phyloP scores from a whole-genome alignment of 495 filamentous ascomycete species.

The Penicillium pancosmium region DNA sequence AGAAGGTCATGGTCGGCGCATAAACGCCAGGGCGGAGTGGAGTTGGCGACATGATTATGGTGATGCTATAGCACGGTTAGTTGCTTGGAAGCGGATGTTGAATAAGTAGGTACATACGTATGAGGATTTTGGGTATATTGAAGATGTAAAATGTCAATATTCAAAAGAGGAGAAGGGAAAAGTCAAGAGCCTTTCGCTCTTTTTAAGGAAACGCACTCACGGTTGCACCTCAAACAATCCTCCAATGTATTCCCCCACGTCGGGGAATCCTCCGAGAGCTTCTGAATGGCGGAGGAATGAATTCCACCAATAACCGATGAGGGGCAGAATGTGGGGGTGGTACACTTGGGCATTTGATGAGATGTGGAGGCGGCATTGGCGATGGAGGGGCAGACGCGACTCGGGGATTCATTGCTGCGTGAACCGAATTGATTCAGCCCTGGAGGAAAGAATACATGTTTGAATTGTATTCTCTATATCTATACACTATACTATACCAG shows the following conservation, averaged over 20 bases:
- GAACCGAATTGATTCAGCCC: background rate
- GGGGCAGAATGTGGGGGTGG: slow-evolving; percentile 19
- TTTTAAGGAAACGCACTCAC: background rate
- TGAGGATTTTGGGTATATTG: background rate
- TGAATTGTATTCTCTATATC: background rate
- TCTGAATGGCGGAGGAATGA: slow-evolving; percentile 28
- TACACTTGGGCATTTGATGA: too few species aligned
- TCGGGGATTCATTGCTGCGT: background rate
- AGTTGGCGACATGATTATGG: slow-evolving; percentile 44
- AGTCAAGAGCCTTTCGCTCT: background rate
- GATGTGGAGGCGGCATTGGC: too few species aligned
- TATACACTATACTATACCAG: background rate
- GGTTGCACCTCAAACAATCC: background rate
- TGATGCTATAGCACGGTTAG: slow-evolving; percentile 20
- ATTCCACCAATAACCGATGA: slow-evolving; percentile 27
- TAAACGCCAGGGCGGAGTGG: slow-evolving; percentile 85
- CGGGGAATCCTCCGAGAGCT: slow-evolving; percentile 28
- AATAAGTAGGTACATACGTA: background rate
- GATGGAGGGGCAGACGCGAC: background rate
- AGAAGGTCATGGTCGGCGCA: slow-evolving; percentile 90
- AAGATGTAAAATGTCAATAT: background rate
- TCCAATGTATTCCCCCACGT: slow-evolving; percentile 28
- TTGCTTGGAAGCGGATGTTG: background rate
- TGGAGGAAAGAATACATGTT: background rate
- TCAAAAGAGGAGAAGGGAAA: background rate